Conservation (phyloP, 768 basidiomycete genomes). For the Suillus hirtellus region DNA sequence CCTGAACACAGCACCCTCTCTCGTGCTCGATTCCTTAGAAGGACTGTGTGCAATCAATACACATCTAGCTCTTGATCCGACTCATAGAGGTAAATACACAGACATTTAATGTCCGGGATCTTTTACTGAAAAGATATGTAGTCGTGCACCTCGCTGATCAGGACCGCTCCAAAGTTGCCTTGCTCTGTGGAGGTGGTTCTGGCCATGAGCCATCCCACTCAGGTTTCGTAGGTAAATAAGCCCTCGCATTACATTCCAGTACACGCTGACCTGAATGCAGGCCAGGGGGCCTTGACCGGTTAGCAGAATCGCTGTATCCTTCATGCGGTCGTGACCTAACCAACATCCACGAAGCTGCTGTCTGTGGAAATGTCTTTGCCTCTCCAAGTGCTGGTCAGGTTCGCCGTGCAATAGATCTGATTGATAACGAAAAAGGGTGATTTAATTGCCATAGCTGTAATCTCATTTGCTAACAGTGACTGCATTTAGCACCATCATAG, state of each 20-base stretch:
- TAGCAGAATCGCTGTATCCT: constrained; percentile 5
- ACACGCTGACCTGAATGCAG: constrained; percentile 34
- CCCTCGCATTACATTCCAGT: background rate
- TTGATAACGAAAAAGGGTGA: constrained; percentile 72
- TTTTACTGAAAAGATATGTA: constrained; percentile 23
- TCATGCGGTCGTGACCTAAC: constrained; percentile 1
- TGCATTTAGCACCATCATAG: constrained; percentile 64
- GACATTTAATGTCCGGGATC: constrained; percentile 6
- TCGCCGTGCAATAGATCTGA: constrained; percentile 73
- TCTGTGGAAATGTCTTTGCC: constrained; percentile 89
- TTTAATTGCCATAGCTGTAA: constrained; percentile 19
- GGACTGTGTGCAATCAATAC: constrained; percentile 76
- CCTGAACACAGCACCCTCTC: constrained; percentile 63
- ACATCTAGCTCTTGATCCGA: constrained; percentile 63
- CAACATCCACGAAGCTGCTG: constrained; percentile 51
- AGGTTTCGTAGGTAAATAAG: constrained; percentile 75
- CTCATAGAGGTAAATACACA: constrained; percentile 60
- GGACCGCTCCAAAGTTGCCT: constrained; percentile 66
- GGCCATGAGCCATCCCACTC: constrained; percentile 93
- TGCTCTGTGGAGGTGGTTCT: constrained; percentile 83
- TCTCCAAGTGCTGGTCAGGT: constrained; percentile 89
- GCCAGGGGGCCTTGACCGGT: constrained; percentile 80
- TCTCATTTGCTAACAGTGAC: constrained; percentile 1
- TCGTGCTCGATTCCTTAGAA: constrained; percentile 77
- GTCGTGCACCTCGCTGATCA: constrained; percentile 63